Conservation (phyloP, 139 green algal genomes). For the Astrephomene gubernaculifera region DNA sequence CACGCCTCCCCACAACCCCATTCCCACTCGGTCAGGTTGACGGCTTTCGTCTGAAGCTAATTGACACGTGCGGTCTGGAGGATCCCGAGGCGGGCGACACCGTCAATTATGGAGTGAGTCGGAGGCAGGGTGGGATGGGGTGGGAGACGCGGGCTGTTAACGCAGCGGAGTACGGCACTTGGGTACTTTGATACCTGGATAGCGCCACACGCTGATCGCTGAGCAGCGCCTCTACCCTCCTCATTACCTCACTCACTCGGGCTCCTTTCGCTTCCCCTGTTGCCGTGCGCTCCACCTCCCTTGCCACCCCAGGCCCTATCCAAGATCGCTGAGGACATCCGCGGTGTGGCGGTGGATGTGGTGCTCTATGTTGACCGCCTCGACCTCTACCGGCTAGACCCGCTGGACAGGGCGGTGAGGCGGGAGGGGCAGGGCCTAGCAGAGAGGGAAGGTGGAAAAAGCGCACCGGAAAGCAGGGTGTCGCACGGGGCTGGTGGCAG, state of each 20-base stretch:
- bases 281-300: neutral
- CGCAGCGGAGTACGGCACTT: too few relatives aligned
- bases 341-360: slow-evolving; percentile 60
- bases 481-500: too few relatives aligned
- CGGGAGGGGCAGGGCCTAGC: neutral
- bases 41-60: slow-evolving; percentile 64
- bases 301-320: slow-evolving; percentile 45
- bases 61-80: slow-evolving; percentile 73
- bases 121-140: neutral
- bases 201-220: too few relatives aligned
- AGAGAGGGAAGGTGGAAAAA: neutral
- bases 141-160: neutral
- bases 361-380: slow-evolving; percentile 75
- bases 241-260: too few relatives aligned
- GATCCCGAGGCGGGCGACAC: slow-evolving; percentile 69
- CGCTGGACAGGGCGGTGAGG: slow-evolving; percentile 65
- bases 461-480: too few relatives aligned
- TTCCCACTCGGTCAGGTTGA: slow-evolving; percentile 28
- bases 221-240: neutral
- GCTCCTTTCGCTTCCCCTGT: neutral
- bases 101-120: slow-evolving; percentile 50
- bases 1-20: neutral
- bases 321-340: slow-evolving; percentile 65
- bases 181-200: too few relatives aligned
- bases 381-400: slow-evolving; percentile 74